Base-by-base conservation (phyloP, 2,329 filamentous ascomycete species). In the Cryphonectria nitschkei region DNA sequence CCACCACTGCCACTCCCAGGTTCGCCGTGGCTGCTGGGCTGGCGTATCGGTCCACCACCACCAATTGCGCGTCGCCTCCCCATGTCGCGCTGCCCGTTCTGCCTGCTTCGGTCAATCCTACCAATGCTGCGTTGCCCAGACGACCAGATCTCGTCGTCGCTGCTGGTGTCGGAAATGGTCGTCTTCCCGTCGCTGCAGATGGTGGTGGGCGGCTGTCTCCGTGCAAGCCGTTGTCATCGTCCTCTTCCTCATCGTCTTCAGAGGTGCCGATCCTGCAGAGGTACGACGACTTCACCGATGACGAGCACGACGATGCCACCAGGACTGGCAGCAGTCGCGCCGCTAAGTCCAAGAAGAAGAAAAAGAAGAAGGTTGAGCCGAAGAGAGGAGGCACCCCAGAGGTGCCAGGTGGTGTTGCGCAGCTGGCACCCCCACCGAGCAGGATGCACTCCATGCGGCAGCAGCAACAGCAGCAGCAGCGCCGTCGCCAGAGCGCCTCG, bases 371-470 rank as follows among this genome's bases (percentile, higher is more conserved):
- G 37, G 37, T 39, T 9, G 37, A 9, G 9, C 9, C 37, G 37
- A 39, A 9, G 11, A 39, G 50, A 26, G 22, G n/a, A 52, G 56
- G 19, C 54, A n/a, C 13, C 43, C 26, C 58, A 34, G 62, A 32
- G 26, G 34, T 52, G 14, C 52, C 70, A 52, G 66, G 56, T 19
- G 60, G 41, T 13, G 32, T 68, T n/a, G 63, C 60, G 14, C 41
- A 61, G 3, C 22, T 72, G 54, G 26, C 3, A 26, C 65, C 43
- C 2, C 70, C 67, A 3, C 68, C 72, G 26, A n/a, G 46, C 56
- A 63, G 58, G n/a, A 73, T 73, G 72, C 70, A 70, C 50, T 72
- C 70, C 29, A 58, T 46, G 37, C 61, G 69, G 14, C 43, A 54
- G 29, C 65, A 43, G 22, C 46, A 19, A 1, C 46, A 50, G 46